Conservation (phyloP, 805 yeast species). For the Cyberlindnera misumaiensis region DNA sequence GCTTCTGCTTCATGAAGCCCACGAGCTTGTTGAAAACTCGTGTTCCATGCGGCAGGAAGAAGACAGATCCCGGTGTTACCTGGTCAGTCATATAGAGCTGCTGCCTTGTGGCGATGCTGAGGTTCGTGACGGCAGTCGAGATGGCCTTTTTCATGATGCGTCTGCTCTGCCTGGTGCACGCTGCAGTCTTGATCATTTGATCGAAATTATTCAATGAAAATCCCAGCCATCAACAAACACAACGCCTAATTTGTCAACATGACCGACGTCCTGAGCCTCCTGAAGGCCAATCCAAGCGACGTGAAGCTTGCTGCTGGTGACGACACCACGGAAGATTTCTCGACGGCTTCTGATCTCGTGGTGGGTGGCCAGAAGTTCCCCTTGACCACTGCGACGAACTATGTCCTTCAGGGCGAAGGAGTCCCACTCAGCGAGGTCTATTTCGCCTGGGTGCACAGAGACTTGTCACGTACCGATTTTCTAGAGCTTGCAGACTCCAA, state of each 20-base stretch:
- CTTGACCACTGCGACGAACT: slow-evolving; percentile 46
- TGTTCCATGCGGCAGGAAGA: slow-evolving; percentile 91
- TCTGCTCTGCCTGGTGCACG: too few species aligned
- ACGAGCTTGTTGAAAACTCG: slow-evolving; percentile 74
- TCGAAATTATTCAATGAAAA: not conserved
- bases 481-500: slow-evolving; percentile 61
- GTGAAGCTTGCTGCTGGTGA: slow-evolving; percentile 19
- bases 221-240: not conserved
- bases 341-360: slow-evolving; percentile 28
- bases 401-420: slow-evolving; percentile 41
- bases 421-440: slow-evolving; percentile 54
- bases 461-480: slow-evolving; percentile 75
- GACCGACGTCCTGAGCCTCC: slow-evolving; percentile 10
- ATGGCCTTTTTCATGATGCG: not conserved
- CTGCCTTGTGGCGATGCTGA: slow-evolving; percentile 40
- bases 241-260: slow-evolving; percentile 3
- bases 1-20: slow-evolving; percentile 80
- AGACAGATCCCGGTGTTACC: slow-evolving; percentile 84
- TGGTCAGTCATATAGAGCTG: slow-evolving; percentile 73
- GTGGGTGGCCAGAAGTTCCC: slow-evolving; percentile 21
- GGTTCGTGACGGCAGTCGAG: slow-evolving; percentile 19
- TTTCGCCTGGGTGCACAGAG: slow-evolving; percentile 74
- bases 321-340: slow-evolving; percentile 29
- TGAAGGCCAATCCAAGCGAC: slow-evolving; percentile 13
- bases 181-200: too few species aligned